phyloP scores from a whole-genome alignment of 495 filamentous ascomycete species.

The Aeminium ludgeri region DNA sequence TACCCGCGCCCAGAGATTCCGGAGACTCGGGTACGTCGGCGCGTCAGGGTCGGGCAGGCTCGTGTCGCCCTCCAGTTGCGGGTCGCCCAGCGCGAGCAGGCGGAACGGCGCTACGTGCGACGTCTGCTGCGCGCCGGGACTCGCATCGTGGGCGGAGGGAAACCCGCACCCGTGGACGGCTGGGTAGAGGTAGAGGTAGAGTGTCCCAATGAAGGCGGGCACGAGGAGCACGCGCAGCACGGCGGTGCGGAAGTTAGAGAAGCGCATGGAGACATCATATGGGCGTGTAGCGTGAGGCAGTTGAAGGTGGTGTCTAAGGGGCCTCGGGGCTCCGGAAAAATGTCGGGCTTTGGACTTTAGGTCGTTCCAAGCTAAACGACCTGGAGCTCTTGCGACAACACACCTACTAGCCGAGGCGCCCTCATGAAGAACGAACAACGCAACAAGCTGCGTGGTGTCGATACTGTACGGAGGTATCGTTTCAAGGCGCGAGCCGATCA shows the following conservation, averaged over 20 bases:
- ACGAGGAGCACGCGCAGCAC: conserved; percentile 41
- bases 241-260: conserved; percentile 22
- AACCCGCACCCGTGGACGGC: conserved; percentile 69
- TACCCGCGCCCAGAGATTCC: background rate
- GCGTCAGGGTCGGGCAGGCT: conserved; percentile 49
- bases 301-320: too few relatives aligned
- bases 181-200: conserved; percentile 82
- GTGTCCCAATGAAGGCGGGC: conserved; percentile 47
- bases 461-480: too few relatives aligned
- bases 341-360: too few relatives aligned
- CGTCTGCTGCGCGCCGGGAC: conserved; percentile 13
- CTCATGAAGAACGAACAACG: too few relatives aligned
- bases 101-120: conserved; percentile 50
- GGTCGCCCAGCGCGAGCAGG: conserved; percentile 80
- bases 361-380: too few relatives aligned
- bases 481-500: too few relatives aligned
- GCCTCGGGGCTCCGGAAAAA: too few relatives aligned
- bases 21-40: conserved; percentile 39
- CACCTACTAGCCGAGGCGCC: too few relatives aligned
- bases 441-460: too few relatives aligned
- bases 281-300: background rate
- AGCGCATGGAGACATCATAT: conserved; percentile 25
- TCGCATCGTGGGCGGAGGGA: conserved; percentile 30
- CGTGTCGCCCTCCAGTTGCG: conserved; percentile 87
- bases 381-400: too few relatives aligned